These are phyloP conservation scores for Meyerozyma carpophila DNA, from an alignment of 1,139 yeast genomes.

Conservation along the genomic window DNA sequence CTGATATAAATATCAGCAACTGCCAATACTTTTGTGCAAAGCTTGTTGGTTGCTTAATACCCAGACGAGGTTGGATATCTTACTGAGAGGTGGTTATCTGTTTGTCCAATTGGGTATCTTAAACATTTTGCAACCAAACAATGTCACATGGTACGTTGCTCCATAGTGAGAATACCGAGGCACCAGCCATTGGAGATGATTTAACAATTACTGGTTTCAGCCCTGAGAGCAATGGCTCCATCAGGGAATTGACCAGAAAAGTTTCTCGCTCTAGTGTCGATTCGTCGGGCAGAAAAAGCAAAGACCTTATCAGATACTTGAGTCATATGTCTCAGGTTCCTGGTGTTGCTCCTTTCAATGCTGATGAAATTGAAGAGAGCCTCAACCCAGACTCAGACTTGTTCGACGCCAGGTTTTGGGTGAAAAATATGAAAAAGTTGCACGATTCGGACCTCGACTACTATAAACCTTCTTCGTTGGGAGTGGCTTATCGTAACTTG, in stretches of 20 bases:
- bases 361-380: slow-evolving; percentile 12
- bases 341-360: slow-evolving; percentile 35
- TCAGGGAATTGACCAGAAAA: slow-evolving; percentile 62
- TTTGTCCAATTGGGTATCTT: too few relatives aligned
- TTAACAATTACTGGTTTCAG: too few relatives aligned
- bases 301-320: slow-evolving; percentile 26
- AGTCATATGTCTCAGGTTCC: slow-evolving; percentile 51
- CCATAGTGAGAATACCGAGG: too few relatives aligned
- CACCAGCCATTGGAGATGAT: too few relatives aligned
- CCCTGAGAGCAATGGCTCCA: slow-evolving; percentile 7
- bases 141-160: too few relatives aligned
- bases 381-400: slow-evolving; percentile 41
- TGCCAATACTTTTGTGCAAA: too few relatives aligned
- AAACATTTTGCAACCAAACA: too few relatives aligned
- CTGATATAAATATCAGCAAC: too few relatives aligned
- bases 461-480: slow-evolving; percentile 59
- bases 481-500: slow-evolving; percentile 63
- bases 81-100: too few relatives aligned
- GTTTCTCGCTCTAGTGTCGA: slow-evolving; percentile 21
- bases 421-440: slow-evolving; percentile 58
- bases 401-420: slow-evolving; percentile 68
- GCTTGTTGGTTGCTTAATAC: too few relatives aligned
- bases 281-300: slow-evolving; percentile 4
- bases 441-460: slow-evolving; percentile 55
- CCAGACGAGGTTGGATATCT: too few relatives aligned